Base-by-base conservation (phyloP, 1,284 basidiomycete genomes). In the Phlebopus sp. region DNA sequence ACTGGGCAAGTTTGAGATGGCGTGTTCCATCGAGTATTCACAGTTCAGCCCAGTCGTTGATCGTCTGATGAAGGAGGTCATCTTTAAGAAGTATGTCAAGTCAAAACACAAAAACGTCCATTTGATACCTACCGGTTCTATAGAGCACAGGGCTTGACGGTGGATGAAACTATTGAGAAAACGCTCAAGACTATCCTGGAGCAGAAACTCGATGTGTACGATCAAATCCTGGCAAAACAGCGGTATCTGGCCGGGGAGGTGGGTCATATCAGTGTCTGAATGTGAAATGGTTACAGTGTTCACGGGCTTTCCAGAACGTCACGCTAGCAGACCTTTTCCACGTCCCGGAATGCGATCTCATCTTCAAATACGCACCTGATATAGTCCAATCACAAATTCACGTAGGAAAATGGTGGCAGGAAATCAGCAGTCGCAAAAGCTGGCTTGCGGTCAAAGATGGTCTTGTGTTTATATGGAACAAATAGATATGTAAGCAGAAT, bases 311-410 rank as follows among this genome's bases (percentile, higher is more conserved):
- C 29, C 51, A 75, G 71, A 62, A 71, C 37, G 36, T 77, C 37
- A 74, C 74, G 11, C 61, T 80, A 10, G 76, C 71, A 1, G 78
- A 82, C 56, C 59, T 81, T 8, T 78, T 71, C 68, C 76, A 81
- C 52, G 59, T 80, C 4, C 73, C 78, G 0, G 72, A 70, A 49
- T 74, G 68, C 9, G 23, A 49, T 10, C 44, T 64, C 41, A 54
- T 74, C 21, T 38, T 31, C 46, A 37, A 49, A 19, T 23, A 49
- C 18, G 17, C 40, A n/a, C 34, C 29, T 6, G 41, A 50, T 11
- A n/a, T 51, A 21, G 36, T 51, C 36, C 18, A 14, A 13, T 18
- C 19, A 18, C 40, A 49, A 14, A 35, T 34, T 6, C 45, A 51
- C 25, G 49, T 51, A 4, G 50, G 48, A 17, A 51, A 40, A 41